A percentile compares a stretch with the other conserved stretches of the same genome.
phyloP scores from a whole-genome alignment of 1,284 basidiomycete genomes.

The Omphalotus olearius region DNA sequence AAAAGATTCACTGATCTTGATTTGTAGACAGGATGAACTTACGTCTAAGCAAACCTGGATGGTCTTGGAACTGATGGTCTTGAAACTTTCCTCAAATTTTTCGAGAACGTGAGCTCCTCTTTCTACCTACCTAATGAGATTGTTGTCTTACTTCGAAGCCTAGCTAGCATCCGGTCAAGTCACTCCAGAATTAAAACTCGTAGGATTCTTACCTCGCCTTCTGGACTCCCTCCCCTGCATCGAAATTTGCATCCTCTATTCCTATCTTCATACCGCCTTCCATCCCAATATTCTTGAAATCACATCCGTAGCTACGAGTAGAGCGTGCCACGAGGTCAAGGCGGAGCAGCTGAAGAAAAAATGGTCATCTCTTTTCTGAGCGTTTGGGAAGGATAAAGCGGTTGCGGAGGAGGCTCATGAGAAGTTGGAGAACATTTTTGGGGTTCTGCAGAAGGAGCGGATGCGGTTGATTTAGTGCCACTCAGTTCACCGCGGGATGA shows the following conservation, averaged over 20 bases:
- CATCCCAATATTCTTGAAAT: slow-evolving; percentile 21
- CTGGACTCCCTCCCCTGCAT: slow-evolving; percentile 6
- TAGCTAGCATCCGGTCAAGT: slow-evolving; percentile 26
- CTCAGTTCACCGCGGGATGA: slow-evolving; percentile 65
- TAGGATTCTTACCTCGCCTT: slow-evolving; percentile 10
- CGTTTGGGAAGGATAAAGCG: slow-evolving; percentile 61
- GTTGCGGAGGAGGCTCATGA: slow-evolving; percentile 55
- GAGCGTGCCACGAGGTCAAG: slow-evolving; percentile 69
- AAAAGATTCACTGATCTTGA: not conserved
- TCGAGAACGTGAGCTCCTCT: slow-evolving; percentile 29
- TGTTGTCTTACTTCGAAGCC: not conserved
- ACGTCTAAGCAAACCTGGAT: slow-evolving; percentile 46
- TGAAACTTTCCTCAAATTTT: slow-evolving; percentile 38
- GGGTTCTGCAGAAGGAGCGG: slow-evolving; percentile 67
- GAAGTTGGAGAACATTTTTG: slow-evolving; percentile 68
- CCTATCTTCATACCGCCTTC: slow-evolving; percentile 21
- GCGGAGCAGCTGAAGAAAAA: slow-evolving; percentile 71
- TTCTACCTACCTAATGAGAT: not conserved
- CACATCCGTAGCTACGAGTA: slow-evolving; percentile 32
- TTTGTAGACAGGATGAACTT: slow-evolving; percentile 34
- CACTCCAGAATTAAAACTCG: slow-evolving; percentile 4
- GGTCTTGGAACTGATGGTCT: too few species aligned
- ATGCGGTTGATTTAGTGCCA: slow-evolving; percentile 54
- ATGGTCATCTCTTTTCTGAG: slow-evolving; percentile 66
- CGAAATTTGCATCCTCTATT: slow-evolving; percentile 7